Evolutionary conservation across 2,329 filamentous ascomycete species (phyloP).

Genomic region (Alternaria triticina): DNA sequence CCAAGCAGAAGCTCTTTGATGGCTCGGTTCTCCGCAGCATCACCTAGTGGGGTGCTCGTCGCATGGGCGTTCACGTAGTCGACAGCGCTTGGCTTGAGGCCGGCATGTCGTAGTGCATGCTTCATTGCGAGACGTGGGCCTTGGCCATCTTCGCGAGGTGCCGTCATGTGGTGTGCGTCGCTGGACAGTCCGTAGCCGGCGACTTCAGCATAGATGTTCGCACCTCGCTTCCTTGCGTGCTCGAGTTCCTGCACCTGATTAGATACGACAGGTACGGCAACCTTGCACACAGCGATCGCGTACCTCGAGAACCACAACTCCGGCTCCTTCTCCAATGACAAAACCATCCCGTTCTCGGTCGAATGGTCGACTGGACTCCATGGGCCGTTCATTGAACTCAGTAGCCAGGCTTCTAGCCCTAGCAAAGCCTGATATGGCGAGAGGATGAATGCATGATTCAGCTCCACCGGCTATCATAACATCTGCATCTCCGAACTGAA

Average conservation of each 20-base stretch:
- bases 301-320: slow-evolving; percentile 82
- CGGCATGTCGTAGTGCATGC: slow-evolving; percentile 75
- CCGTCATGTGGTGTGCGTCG: slow-evolving; percentile 93
- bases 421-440: slow-evolving; percentile 91
- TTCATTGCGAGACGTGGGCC: slow-evolving; percentile 88
- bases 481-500: slow-evolving; percentile 87
- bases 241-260: slow-evolving; percentile 68
- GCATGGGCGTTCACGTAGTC: slow-evolving; percentile 97
- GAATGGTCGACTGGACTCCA: slow-evolving; percentile 81
- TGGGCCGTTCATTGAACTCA: slow-evolving; percentile 74
- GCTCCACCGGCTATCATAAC: slow-evolving; percentile 96
- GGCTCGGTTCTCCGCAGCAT: slow-evolving; percentile 84
- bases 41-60: slow-evolving; percentile 84
- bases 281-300: neutral
- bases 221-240: slow-evolving; percentile 80
- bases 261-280: neutral
- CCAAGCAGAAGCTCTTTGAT: slow-evolving; percentile 80
- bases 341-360: slow-evolving; percentile 82
- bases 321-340: slow-evolving; percentile 91
- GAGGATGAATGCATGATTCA: slow-evolving; percentile 93
- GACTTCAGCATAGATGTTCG: slow-evolving; percentile 86
- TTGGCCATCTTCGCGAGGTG: slow-evolving; percentile 79
- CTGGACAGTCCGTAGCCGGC: slow-evolving; percentile 88
- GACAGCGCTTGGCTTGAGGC: slow-evolving; percentile 71
- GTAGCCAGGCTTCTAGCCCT: slow-evolving; percentile 86